Evolutionary conservation across 2,329 filamentous ascomycete species (phyloP), one percentile per base, ranked within the genome.

Genomic region (Colletotrichum sansevieriae): DNA sequence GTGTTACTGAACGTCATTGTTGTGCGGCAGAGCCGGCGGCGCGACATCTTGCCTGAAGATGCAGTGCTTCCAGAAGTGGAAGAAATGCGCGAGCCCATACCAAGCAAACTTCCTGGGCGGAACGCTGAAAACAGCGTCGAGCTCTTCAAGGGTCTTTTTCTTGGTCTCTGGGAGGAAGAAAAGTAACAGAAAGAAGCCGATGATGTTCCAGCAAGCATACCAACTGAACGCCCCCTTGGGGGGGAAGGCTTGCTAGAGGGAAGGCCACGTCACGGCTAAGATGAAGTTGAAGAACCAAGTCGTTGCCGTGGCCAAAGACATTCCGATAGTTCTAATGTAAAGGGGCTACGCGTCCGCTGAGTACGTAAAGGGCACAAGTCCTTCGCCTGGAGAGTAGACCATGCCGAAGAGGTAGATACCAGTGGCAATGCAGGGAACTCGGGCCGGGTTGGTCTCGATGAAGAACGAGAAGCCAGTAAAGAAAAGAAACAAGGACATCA

Each of bases 301-400:
- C 2, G 84, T 86, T 0, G 84, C 84, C 1, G 84, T 86, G 1
- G 85, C 84, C 0, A 90, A 78, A 1, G 86, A 86, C 88, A 90
- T 90, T 46, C 88, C 88, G 57, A 89, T 81, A 2, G 87, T 83
- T 15, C 89, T 86, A 46, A 90, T 85, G 70, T 90, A 89, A 2
- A 90, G 79, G 4, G 89, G 89, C 73, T 90, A 91, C 1, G 88
- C 89, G 75, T 91, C 89, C 20, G 89, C 89, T 0, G 87, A 90
- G 75, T 91, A 91, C 0, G 88, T 90, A 73, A 91, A 91, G 0
- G 89, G 88, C 0, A 91, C 88, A 6, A 82, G 82, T 0, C 89
- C 89, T 74, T 89, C 88, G 43, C 89, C 89, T 1, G 88, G 88
- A 1, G 83, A 85, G 76, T 87, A 87, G 12, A 86, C 83, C 13